Conservation (phyloP, 768 basidiomycete species). For the Phlebiopsis gigantea region DNA sequence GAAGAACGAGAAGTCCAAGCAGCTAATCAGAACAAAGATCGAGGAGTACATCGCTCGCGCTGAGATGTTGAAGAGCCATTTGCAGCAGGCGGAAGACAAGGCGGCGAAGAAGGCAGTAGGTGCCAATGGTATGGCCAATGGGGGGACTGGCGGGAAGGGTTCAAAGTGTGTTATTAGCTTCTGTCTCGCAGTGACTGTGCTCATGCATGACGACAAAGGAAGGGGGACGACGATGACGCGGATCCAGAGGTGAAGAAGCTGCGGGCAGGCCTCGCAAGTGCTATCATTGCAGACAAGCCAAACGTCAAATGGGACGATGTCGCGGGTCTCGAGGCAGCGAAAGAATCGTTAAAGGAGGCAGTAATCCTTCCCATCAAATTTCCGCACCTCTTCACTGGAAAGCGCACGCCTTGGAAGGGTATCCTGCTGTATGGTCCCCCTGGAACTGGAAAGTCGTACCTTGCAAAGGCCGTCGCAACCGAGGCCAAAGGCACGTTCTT, state of each 20-base stretch:
- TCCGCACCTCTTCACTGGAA: slow-evolving; percentile 96
- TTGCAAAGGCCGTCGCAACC: slow-evolving; percentile 98
- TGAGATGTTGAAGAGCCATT: slow-evolving; percentile 85
- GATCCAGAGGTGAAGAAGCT: slow-evolving; percentile 97
- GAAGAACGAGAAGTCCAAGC: slow-evolving; percentile 91
- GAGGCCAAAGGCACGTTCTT: slow-evolving; percentile 99
- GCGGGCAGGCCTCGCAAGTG: slow-evolving; percentile 80
- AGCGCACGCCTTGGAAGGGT: slow-evolving; percentile 95
- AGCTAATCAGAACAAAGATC: slow-evolving; percentile 82
- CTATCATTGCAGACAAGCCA: slow-evolving; percentile 90
- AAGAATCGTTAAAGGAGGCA: slow-evolving; percentile 94
- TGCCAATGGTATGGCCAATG: slow-evolving; percentile 39
- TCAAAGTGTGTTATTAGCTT: slow-evolving; percentile 29
- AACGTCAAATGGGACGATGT: slow-evolving; percentile 99
- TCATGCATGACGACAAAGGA: slow-evolving; percentile 27
- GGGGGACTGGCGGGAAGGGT: slow-evolving; percentile 30
- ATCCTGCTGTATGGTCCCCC: slow-evolving; percentile 97
- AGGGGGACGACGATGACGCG: slow-evolving; percentile 62
- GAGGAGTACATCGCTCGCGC: slow-evolving; percentile 89
- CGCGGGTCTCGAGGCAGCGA: slow-evolving; percentile 91
- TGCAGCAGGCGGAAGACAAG: slow-evolving; percentile 63
- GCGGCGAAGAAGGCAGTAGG: slow-evolving; percentile 44
- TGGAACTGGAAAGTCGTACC: slow-evolving; percentile 93
- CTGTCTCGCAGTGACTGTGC: slow-evolving; percentile 1
- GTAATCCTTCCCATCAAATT: slow-evolving; percentile 99